A percentile compares a stretch with the other conserved stretches of the same genome.
These are phyloP conservation scores for Talaromyces atroroseus DNA, from an alignment of 2,329 filamentous ascomycete species.

Conservation along the genomic window DNA sequence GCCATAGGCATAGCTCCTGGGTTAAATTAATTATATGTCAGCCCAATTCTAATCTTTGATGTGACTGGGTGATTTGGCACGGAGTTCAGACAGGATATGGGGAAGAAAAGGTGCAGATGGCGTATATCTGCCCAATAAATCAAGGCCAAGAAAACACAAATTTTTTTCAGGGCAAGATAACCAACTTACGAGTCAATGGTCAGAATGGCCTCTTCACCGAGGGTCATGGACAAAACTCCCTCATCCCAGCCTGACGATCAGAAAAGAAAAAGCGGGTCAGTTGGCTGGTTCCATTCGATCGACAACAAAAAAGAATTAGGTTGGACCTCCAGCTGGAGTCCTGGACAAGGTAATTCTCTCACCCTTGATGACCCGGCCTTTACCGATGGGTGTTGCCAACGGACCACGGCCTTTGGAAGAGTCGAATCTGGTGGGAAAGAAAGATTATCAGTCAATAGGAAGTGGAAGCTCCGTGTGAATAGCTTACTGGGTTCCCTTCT, in stretches of 20 bases:
- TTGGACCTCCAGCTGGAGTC: too few relatives aligned
- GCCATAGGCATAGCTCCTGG: conserved; percentile 33
- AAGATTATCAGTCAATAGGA: conserved; percentile 3
- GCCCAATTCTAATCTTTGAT: conserved; percentile 11
- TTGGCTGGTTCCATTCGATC: not conserved
- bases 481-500: conserved; percentile 63
- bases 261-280: not conserved
- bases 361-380: conserved; percentile 84
- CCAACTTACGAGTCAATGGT: conserved; percentile 68
- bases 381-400: conserved; percentile 73
- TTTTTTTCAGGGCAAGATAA: conserved; percentile 12
- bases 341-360: conserved; percentile 23
- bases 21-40: conserved; percentile 1
- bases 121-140: not conserved
- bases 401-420: conserved; percentile 67
- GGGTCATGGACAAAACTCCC: conserved; percentile 76
- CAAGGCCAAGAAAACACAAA: too few relatives aligned
- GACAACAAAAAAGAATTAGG: not conserved
- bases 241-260: conserved; percentile 67
- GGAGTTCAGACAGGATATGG: not conserved
- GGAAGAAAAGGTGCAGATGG: not conserved
- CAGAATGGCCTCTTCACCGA: conserved; percentile 84
- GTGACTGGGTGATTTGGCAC: not conserved
- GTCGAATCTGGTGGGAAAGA: conserved; percentile 65
- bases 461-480: conserved; percentile 28